Evolutionary conservation across 768 basidiomycete genomes (phyloP), one percentile per base, ranked within the genome.

Genomic region (Podaxis sp.): DNA sequence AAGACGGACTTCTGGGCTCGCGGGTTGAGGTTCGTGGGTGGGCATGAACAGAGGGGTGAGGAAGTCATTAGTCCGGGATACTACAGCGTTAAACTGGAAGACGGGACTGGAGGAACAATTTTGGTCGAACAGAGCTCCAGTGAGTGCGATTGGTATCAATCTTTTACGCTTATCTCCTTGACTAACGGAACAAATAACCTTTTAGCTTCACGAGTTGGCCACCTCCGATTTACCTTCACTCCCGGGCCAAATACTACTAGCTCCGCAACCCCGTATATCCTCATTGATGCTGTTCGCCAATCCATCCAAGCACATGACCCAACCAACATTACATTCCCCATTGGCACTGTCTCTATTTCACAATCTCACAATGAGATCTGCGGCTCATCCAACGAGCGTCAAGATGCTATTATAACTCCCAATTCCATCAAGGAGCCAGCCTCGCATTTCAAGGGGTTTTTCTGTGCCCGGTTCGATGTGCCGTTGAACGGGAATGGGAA

Each of bases 191-290:
- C n/a, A 3, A 46, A n/a, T 46, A 3, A 43, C 8, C 33, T 43
- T 41, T 12, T 65, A 91, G 89, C 89, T 5, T 91, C 90, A 4
- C 82, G 88, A 7, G 88, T 89, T 2, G 90, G 88, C 0, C 88
- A 92, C 70, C 77, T 92, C 1, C 82, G 87, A 3, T 91, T 91
- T 72, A 87, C 85, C 0, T 92, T 90, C 74, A 72, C 70, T 9
- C 55, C 60, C 59, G 77, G 7, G 58, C 65, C 5, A 17, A 69
- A 55, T 37, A 69, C 47, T 38, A 67, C 58, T 59, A 65, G 5
- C 12, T 29, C 37, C 19, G 55, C 53, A 4, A 37, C 60, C 15
- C 87, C 88, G 0, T 88, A 87, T 54, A 76, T 91, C 51, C 74
- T 91, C 12, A 68, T 93, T 8, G 87, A 91, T 69, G 85, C 87